Conservation (phyloP, 768 basidiomycete genomes). For the Kwoniella dejecticola region DNA sequence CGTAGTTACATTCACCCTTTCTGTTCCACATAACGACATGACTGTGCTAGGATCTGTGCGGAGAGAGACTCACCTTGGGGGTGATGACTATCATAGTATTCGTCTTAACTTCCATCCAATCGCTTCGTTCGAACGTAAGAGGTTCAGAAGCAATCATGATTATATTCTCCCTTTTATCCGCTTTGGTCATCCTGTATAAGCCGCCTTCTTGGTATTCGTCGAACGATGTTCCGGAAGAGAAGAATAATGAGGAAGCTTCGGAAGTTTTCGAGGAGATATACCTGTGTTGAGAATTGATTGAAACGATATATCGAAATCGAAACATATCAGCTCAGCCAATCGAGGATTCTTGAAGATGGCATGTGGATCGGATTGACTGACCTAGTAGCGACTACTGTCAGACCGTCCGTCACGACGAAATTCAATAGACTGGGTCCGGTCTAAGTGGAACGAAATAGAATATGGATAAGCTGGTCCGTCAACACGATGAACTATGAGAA, state of each 20-base stretch:
- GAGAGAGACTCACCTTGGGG: constrained; percentile 77
- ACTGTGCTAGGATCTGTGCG: no score
- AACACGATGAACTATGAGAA: background rate
- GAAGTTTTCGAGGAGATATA: constrained; percentile 90
- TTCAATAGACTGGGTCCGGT: constrained; percentile 83
- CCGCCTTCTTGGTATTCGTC: constrained; percentile 85
- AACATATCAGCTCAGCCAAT: no score
- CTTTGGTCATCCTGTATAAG: constrained; percentile 92
- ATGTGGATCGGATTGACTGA: constrained; percentile 15
- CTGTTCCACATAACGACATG: no score
- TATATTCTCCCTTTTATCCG: constrained; percentile 88
- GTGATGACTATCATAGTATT: constrained; percentile 96
- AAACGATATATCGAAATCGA: background rate
- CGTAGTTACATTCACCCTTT: no score
- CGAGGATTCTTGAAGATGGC: no score
- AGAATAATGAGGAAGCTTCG: constrained; percentile 95
- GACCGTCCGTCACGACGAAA: constrained; percentile 94
- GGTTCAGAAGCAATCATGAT: constrained; percentile 85
- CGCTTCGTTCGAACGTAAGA: constrained; percentile 93
- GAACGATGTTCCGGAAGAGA: constrained; percentile 92
- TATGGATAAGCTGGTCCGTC: background rate
- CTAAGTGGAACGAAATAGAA: constrained; percentile 2
- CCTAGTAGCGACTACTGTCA: constrained; percentile 87
- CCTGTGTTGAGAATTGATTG: constrained; percentile 17
- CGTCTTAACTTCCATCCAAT: constrained; percentile 99